Base-by-base conservation (phyloP, 495 filamentous ascomycete species). In the Penicillium silybi region DNA sequence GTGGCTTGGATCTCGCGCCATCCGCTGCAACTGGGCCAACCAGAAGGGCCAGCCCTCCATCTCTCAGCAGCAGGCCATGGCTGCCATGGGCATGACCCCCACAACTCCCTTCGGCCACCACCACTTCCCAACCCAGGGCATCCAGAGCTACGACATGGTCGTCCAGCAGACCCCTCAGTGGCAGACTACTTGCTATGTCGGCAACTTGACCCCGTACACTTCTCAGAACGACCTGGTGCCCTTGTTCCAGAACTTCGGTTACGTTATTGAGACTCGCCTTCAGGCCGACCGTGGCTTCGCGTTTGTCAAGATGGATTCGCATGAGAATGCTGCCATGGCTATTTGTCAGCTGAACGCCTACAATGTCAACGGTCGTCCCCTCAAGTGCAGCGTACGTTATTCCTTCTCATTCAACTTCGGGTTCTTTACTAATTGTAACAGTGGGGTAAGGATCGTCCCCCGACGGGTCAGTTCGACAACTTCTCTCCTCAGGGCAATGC, bases 11-110 rank as follows among this genome's bases (percentile, higher is more conserved):
- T 97, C 95, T 54, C 90, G 93, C 46, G 93, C 95, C 4, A 99
- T 99, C 66, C 90, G 93, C 53, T 97, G 92, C 81, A 99, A 99
- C 77, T 99, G 93, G 93, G 93, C 93, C 46, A 99, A 99, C 73
- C 93, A 99, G 69, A 99, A 99, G 80, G 93, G 93, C 34, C 93
- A 99, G 64, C 93, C 93, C 41, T 97, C 95, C 1, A 95, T 97
- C 63, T 89, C 92, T 40, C 93, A 99, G 74, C 93, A 97, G 71
- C 88, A 93, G 68, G 89, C 91, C 25, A 92, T 99, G 89, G 87
- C 88, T 46, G 87, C 90, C 38, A 96, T 97, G 90, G 93, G 95
- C 65, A 93, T 99, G 90, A 96, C 93, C 13, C 95, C 95, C 18
- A 95, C 92, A 41, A 96, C 92, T 15, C 89, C 92, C 0, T 97